Conservation (phyloP, 1,139 yeast genomes). For the Geotrichum siamense region DNA sequence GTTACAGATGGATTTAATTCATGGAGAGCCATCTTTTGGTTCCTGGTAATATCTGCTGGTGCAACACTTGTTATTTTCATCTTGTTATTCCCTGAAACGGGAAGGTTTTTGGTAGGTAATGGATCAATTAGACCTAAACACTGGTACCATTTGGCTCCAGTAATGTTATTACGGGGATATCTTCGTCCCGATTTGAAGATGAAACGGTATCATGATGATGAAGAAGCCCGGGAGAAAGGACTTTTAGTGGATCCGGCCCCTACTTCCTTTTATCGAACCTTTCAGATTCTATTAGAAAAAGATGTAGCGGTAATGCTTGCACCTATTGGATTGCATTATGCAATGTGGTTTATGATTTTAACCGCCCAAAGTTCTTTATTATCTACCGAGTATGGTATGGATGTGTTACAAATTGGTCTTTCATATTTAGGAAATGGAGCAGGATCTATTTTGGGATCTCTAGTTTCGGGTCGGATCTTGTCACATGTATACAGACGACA, state of each 20-base stretch:
- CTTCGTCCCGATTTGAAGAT: slow-evolving; percentile 2
- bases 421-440: slow-evolving; percentile 43
- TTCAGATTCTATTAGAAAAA: slow-evolving; percentile 29
- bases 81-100: slow-evolving; percentile 60
- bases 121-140: slow-evolving; percentile 46
- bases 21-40: slow-evolving; percentile 77
- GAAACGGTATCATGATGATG: slow-evolving; percentile 20
- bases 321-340: slow-evolving; percentile 55
- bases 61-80: slow-evolving; percentile 33
- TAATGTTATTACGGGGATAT: slow-evolving; percentile 20
- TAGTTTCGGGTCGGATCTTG: slow-evolving; percentile 33
- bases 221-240: slow-evolving; percentile 25
- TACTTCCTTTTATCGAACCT: slow-evolving; percentile 35
- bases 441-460: slow-evolving; percentile 35
- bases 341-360: slow-evolving; percentile 62
- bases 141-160: slow-evolving; percentile 37
- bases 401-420: slow-evolving; percentile 52
- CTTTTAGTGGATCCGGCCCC: slow-evolving; percentile 37
- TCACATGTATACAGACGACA: slow-evolving; percentile 28
- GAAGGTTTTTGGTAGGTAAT: slow-evolving; percentile 60
- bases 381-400: slow-evolving; percentile 42
- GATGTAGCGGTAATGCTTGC: slow-evolving; percentile 38
- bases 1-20: slow-evolving; percentile 47
- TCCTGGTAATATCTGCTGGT: slow-evolving; percentile 56
- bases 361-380: slow-evolving; percentile 57